Evolutionary conservation across 2,329 filamentous ascomycete species (phyloP), one percentile per base, ranked within the genome.

Genomic region (Claviceps sorghi): DNA sequence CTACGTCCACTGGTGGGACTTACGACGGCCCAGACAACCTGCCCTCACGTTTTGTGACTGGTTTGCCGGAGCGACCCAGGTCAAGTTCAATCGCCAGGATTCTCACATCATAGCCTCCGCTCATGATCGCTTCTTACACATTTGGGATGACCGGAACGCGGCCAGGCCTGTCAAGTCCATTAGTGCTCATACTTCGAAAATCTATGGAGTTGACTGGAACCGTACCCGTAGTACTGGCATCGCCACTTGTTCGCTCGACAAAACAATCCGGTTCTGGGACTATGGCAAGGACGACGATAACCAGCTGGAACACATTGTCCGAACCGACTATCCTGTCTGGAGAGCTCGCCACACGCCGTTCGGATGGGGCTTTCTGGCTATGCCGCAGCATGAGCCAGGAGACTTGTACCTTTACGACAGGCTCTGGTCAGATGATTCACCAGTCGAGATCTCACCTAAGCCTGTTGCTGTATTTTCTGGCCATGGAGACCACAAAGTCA

Each of bases 131-230:
- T 88, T 82, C 70, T 73, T 96, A 44, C 84, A 88, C 55, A 88
- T 96, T 50, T 96, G 90, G 90, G 90, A 96, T 66, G 83, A 86
- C 62, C 78, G 90, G 48, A 86, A 84, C 62, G 81, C 88, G 1
- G 84, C 85, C 3, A 76, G 81, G 54, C 89, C 90, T 5, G 69
- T 96, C 44, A 83, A 82, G 55, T 91, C 88, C 17, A 94, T 96
- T 56, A 82, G 83, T 62, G 91, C 90, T 0, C 90, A 96, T 61
- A 81, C 80, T 34, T 95, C 89, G 40, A 96, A 95, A 67, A 95
- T 96, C 54, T 96, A 96, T 64, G 91, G 91, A 30, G 75, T 96
- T 36, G 91, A 96, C 67, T 96, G 91, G 91, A 94, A 94, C 63
- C 80, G 91, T 50, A 84, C 84, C 13, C 76, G 82, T 48, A 69